A percentile compares a stretch with the other conserved stretches of the same genome.
phyloP scores from a whole-genome alignment of 352 stramenopile genomes.

The Globisporangium echinulatum region DNA sequence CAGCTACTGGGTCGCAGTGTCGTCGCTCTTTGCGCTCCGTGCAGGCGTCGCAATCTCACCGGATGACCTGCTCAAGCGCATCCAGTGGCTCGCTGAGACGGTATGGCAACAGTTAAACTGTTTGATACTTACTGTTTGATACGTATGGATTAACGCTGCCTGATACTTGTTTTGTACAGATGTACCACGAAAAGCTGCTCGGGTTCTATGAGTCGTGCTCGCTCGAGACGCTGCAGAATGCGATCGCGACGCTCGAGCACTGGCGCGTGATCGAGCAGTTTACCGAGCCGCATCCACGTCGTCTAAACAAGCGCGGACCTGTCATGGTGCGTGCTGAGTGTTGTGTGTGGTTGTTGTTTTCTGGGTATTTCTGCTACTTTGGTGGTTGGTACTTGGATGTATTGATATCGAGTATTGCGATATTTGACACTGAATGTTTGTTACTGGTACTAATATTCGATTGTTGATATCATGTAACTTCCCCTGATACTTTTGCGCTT shows the following conservation, averaged over 20 bases:
- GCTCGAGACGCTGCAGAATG: slow-evolving; percentile 78
- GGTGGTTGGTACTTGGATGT: not conserved
- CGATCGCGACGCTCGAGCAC: slow-evolving; percentile 50
- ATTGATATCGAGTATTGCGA: too few relatives aligned
- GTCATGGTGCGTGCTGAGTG: slow-evolving; percentile 15
- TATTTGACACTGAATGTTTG: too few relatives aligned
- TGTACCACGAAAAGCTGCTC: slow-evolving; percentile 85
- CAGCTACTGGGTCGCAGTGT: slow-evolving; percentile 79
- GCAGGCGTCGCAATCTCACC: slow-evolving; percentile 37
- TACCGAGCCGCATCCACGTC: slow-evolving; percentile 11
- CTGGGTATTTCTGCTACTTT: too few relatives aligned
- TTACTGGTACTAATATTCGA: too few relatives aligned
- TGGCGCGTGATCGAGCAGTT: slow-evolving; percentile 59
- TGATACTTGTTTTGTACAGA: slow-evolving; percentile 18
- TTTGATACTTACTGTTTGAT: not conserved
- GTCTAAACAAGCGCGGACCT: slow-evolving; percentile 7
- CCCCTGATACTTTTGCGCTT: not conserved
- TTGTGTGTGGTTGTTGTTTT: slow-evolving; percentile 1
- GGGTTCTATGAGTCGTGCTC: slow-evolving; percentile 85
- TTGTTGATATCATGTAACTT: too few relatives aligned
- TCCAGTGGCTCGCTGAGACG: slow-evolving; percentile 80
- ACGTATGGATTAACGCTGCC: not conserved
- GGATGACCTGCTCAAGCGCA: slow-evolving; percentile 66
- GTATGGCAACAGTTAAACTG: slow-evolving; percentile 6
- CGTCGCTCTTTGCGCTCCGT: slow-evolving; percentile 64